A percentile compares a stretch with the other conserved stretches of the same genome.
phyloP scores from a whole-genome alignment of 2,329 filamentous ascomycete species.

The Neopestalotiopsis sp. region DNA sequence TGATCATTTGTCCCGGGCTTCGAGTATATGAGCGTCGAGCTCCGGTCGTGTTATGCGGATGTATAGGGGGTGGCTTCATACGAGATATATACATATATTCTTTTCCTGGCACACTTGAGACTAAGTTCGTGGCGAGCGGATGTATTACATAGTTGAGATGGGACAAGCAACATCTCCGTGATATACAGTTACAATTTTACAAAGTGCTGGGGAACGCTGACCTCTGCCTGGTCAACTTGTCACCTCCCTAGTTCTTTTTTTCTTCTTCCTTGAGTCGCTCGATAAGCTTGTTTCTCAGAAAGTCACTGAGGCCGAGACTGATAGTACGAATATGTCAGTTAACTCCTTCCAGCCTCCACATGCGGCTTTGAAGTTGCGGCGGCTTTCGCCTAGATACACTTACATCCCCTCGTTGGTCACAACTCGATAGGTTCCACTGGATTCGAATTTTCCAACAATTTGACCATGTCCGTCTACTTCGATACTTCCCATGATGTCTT shows the following conservation, averaged over 20 bases:
- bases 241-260: slow-evolving; percentile 32
- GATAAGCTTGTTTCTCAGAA: slow-evolving; percentile 58
- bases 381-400: slow-evolving; percentile 40
- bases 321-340: slow-evolving; percentile 5
- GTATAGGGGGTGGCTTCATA: no score
- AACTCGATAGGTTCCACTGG: slow-evolving; percentile 68
- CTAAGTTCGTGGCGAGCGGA: no score
- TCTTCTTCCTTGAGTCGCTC: slow-evolving; percentile 60
- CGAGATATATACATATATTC: no score
- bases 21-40: no score
- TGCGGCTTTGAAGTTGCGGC: neutral
- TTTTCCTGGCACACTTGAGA: no score
- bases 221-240: neutral
- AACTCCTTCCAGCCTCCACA: neutral
- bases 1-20: no score
- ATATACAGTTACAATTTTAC: neutral
- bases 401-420: slow-evolving; percentile 72
- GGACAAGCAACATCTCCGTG: no score
- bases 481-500: slow-evolving; percentile 73
- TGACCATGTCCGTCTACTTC: slow-evolving; percentile 64
- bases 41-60: no score
- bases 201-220: neutral
- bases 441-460: slow-evolving; percentile 63
- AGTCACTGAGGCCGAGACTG: slow-evolving; percentile 61
- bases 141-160: no score